These are phyloP conservation scores for Pyricularia grisea DNA, from an alignment of 2,329 filamentous ascomycete genomes.

Conservation along the genomic window DNA sequence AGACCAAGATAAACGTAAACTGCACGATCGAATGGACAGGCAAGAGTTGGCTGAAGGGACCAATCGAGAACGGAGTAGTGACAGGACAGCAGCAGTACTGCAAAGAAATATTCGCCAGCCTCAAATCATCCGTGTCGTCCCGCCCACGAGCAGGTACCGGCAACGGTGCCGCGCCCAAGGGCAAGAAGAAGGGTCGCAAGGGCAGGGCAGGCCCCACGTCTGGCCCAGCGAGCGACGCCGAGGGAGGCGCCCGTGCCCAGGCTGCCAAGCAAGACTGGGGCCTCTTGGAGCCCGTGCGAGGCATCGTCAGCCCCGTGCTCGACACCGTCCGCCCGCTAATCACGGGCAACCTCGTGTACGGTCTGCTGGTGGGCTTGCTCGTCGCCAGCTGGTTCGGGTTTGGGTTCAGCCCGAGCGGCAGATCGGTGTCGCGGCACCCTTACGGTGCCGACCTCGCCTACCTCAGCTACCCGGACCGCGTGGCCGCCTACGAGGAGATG, in stretches of 20 bases:
- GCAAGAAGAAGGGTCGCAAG: constrained; percentile 52
- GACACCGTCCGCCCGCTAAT: constrained; percentile 63
- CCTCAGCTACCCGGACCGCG: constrained; percentile 48
- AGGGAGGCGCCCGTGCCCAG: constrained; percentile 28
- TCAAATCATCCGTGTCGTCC: constrained; percentile 64
- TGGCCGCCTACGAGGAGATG: constrained; percentile 85
- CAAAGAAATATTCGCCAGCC: constrained; percentile 65
- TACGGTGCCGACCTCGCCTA: constrained; percentile 25
- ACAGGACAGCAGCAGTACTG: constrained; percentile 82
- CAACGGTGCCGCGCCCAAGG: constrained; percentile 38
- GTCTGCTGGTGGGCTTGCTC: constrained; percentile 63
- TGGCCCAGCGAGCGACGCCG: constrained; percentile 28
- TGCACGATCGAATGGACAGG: constrained; percentile 93
- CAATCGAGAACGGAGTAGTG: constrained; percentile 91
- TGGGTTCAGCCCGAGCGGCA: constrained; percentile 29
- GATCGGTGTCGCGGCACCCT: constrained; percentile 18
- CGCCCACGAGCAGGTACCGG: constrained; percentile 43
- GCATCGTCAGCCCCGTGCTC: constrained; percentile 57
- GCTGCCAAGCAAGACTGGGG: constrained; percentile 57
- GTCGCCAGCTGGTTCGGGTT: constrained; percentile 67
- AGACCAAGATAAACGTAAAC: constrained; percentile 77
- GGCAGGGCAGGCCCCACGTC: constrained; percentile 34
- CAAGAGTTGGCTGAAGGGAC: constrained; percentile 95
- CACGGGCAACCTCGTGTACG: constrained; percentile 68
- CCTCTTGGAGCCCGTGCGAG: constrained; percentile 66